These are phyloP conservation scores for Ceratorhiza oryzae-sativae DNA, from an alignment of 1,284 basidiomycete species.

Conservation along the genomic window DNA sequence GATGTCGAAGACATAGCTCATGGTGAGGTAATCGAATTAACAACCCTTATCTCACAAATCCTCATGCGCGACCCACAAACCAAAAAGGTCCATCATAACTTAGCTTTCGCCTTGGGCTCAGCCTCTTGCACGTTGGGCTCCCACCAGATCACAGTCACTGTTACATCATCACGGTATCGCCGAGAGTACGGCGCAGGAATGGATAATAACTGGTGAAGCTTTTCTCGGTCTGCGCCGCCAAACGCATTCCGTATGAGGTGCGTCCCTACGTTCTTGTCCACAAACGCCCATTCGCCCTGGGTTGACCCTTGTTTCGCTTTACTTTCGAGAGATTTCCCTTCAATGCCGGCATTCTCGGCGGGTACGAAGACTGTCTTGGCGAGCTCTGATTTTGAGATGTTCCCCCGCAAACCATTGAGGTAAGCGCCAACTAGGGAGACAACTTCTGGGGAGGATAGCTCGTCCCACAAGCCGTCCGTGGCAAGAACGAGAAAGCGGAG, in stretches of 20 bases:
- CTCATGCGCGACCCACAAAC: neutral
- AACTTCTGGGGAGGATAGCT: slow-evolving; percentile 93
- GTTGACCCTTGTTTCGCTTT: slow-evolving; percentile 47
- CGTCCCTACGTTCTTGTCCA: slow-evolving; percentile 85
- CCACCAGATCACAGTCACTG: slow-evolving; percentile 76
- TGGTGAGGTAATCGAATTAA: slow-evolving; percentile 3
- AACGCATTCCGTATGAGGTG: slow-evolving; percentile 96
- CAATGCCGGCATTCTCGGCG: slow-evolving; percentile 58
- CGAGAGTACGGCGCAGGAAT: slow-evolving; percentile 84
- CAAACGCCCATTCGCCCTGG: slow-evolving; percentile 77
- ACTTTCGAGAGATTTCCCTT: slow-evolving; percentile 65
- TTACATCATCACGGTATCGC: slow-evolving; percentile 86
- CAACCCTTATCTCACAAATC: slow-evolving; percentile 14
- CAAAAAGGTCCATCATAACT: slow-evolving; percentile 49
- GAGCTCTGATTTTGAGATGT: slow-evolving; percentile 65
- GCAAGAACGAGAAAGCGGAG: slow-evolving; percentile 84
- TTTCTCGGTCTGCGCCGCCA: slow-evolving; percentile 79
- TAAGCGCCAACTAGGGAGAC: slow-evolving; percentile 89
- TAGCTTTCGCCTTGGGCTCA: slow-evolving; percentile 51
- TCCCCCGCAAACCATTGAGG: slow-evolving; percentile 68
- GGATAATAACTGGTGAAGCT: slow-evolving; percentile 77
- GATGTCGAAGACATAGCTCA: neutral
- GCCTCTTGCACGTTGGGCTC: slow-evolving; percentile 35
- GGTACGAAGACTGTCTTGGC: slow-evolving; percentile 58
- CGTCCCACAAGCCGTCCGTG: slow-evolving; percentile 96